Base-by-base conservation (phyloP, 805 yeast genomes). In the Grigorovia transvaalensis region DNA sequence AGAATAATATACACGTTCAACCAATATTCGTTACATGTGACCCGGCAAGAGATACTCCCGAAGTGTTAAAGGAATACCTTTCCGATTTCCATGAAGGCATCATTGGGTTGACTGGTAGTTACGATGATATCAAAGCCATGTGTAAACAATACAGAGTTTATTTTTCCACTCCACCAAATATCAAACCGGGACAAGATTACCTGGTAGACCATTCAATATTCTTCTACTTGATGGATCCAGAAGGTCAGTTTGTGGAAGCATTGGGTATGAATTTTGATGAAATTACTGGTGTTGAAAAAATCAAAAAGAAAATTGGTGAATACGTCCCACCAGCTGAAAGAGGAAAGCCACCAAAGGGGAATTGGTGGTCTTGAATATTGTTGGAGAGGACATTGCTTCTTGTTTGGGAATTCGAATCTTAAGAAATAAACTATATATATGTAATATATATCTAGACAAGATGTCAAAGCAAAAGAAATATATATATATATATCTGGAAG, bases 211-310 rank as follows among this genome's bases (percentile, higher is more conserved):
- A 93, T 70, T 91, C 98, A 2, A 89, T 93, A 53, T 93, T 93
- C 79, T 91, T 91, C 71, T 93, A 93, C 64, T 73, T 93, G 61
- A 91, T 93, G 97, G 98, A 93, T 66, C 90, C 96, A n/a, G 96
- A 93, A 66, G 99, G 98, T 47, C 81, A 88, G 64, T 93, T 88
- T 64, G 85, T 91, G 48, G 96, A 91, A 66, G 98, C 93, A 7
- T 74, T 91, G 58, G 99, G 99, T 51, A 82, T 96, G 68, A 91
- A 91, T 62, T 87, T 83, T 59, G 87, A 83, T 52, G 90, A 89
- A 27, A 76, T 74, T 19, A 82, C 83, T 55, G 96, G 95, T 29
- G 83, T 82, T 15, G 80, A 77, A 44, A 86, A 86, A 69, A 86
- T 93, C 57, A 77, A 77, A 58, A 81, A 81, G 54, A 90, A 88